A percentile compares a stretch with the other conserved stretches of the same genome.
Conservation (phyloP, 164 flowering plant genomes). For the Buxus sempervirens region DNA sequence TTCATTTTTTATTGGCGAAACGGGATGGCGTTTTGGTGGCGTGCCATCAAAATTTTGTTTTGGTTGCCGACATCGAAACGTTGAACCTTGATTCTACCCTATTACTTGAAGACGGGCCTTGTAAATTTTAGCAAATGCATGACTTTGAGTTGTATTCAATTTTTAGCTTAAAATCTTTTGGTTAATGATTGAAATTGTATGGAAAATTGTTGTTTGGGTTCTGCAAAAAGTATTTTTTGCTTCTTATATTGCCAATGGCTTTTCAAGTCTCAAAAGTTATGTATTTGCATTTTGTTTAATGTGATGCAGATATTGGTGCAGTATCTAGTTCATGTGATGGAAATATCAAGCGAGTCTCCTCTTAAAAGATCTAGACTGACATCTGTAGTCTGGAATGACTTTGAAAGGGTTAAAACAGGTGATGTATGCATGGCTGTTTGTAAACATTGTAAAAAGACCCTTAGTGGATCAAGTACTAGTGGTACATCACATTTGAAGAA, state of each 20-base stretch:
- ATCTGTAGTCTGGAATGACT: conserved; percentile 86
- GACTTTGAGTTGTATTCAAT: not conserved
- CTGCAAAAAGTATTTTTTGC: not conserved
- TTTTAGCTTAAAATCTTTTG: not conserved
- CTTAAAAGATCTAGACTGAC: conserved; percentile 62
- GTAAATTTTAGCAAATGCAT: not conserved
- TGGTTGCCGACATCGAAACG: too few relatives aligned
- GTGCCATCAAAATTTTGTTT: not conserved
- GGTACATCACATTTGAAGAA: conserved; percentile 87
- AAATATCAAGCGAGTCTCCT: conserved; percentile 35
- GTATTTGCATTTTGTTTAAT: conserved; percentile 2
- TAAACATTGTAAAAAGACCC: conserved; percentile 66
- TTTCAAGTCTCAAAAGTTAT: not conserved
- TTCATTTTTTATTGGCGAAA: too few relatives aligned
- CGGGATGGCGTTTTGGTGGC: not conserved
- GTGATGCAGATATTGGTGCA: conserved; percentile 23
- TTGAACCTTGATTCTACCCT: too few relatives aligned
- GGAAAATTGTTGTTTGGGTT: not conserved
- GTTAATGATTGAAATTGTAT: not conserved
- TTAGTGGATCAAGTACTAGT: conserved; percentile 79
- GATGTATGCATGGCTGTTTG: conserved; percentile 70
- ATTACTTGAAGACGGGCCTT: not conserved
- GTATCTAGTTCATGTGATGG: conserved; percentile 44
- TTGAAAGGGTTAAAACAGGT: conserved; percentile 66
- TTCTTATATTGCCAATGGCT: not conserved